These are phyloP conservation scores for Citrus unshiu DNA, from an alignment of 345 rosid genomes.

Conservation along the genomic window DNA sequence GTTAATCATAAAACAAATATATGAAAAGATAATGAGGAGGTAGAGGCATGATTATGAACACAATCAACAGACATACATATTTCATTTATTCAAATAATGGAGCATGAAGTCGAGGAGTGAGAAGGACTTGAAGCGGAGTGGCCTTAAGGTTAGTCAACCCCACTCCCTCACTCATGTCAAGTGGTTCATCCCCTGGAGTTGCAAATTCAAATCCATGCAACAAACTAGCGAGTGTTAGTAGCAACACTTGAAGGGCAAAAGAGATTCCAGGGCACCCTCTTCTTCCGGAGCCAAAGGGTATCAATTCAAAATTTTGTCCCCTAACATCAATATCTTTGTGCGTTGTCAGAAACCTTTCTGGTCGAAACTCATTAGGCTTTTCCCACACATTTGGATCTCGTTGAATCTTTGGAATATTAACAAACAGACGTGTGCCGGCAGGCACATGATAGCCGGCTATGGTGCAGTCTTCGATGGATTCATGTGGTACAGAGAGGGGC, in stretches of 20 bases:
- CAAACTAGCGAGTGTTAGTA: constrained; percentile 27
- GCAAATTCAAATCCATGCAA: constrained; percentile 35
- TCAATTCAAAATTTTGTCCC: constrained; percentile 32
- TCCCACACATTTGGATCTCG: constrained; percentile 35
- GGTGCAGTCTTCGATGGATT: constrained; percentile 36
- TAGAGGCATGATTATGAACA: neutral
- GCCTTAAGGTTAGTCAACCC: constrained; percentile 13
- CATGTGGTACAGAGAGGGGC: constrained; percentile 33
- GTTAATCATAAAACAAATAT: neutral
- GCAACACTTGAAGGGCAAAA: constrained; percentile 27
- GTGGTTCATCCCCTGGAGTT: constrained; percentile 10
- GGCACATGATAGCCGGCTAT: constrained; percentile 31
- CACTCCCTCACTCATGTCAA: constrained; percentile 22
- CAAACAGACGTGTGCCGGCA: constrained; percentile 28
- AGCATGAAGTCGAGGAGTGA: constrained; percentile 22
- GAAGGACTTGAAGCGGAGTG: neutral
- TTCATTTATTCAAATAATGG: neutral
- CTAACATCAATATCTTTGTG: constrained; percentile 25
- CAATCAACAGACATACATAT: neutral
- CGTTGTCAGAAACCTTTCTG: constrained; percentile 36
- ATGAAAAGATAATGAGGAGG: neutral
- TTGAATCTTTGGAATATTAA: constrained; percentile 33
- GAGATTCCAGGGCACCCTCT: constrained; percentile 40
- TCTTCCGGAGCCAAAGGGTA: constrained; percentile 42
- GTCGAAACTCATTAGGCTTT: constrained; percentile 27